Evolutionary conservation across 305 asterid species (phyloP), one percentile per base, ranked within the genome.

Genomic region (Fraxinus nigra): DNA sequence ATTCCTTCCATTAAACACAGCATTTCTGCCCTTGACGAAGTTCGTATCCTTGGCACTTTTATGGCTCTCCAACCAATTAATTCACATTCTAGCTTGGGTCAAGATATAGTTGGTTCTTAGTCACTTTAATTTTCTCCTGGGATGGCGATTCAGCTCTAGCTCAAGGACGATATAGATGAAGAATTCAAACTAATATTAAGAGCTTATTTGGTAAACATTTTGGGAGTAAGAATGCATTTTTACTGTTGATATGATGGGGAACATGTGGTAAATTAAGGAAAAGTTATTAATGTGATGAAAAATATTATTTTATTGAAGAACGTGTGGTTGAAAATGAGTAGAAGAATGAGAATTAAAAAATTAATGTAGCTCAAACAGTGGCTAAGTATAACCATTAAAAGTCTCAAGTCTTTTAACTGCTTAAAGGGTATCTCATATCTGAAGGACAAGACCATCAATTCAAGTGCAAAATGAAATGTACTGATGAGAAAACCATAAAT

Each of bases 371-470:
- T 28, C 30, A 28, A 28, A 28, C 30, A 28, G 30, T 28, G 30
- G 30, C 30, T 28, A 28, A 24, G 14, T 37, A 30, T 33, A 78
- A 34, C 34, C 46, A 77, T 14, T 13, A 3, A 46, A 7, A 56
- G 70, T 63, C 14, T 32, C 32, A 20, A 77, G 30, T 69, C 28
- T 69, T 70, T 84, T 22, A 34, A 43, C 43, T 10, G 80, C 82
- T 79, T 26, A 18, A 1, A 74, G 11, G 2, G 38, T 7, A 77
- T 14, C 24, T 70, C 80, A 18, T 16, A 43, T 13, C 34, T 2
- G 38, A 59, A 76, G 37, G 32, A 40, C 72, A 14, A 24, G 56
- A n/a, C 13, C 35, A 79, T 67, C 69, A 80, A 43, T 24, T 73
- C 67, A 56, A 56, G 67, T 1, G 16, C 32, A 63, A 63, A 61